Evolutionary conservation across 148 eudicot genomes (phyloP), one percentile per base, ranked within the genome.

Genomic region (Spergularia bocconei): DNA sequence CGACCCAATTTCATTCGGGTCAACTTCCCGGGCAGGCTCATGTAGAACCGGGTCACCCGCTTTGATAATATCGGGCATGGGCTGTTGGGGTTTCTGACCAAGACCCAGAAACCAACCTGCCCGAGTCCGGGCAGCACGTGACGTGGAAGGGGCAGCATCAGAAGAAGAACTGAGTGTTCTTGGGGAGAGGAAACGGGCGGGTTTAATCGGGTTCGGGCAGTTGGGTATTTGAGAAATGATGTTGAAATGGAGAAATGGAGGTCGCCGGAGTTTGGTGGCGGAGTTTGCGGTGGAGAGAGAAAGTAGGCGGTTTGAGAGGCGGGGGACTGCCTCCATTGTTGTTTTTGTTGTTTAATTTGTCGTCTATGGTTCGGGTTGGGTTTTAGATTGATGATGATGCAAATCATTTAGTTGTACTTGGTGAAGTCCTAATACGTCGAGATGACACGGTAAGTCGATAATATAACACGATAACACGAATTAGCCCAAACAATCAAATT

Each of bases 41-140:
- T 95, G 98, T 7, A 95, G 89, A 67, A 95, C 97, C 80, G 98
- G 98, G 90, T 95, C 98, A 47, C 98, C 98, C 53, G 98, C 98
- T 85, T 95, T 88, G 23, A 90, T 90, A 52, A 89, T 82, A 5
- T 90, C 96, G 58, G 96, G 92, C 44, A 84, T 52, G 11, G 21
- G 70, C 63, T 78, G 73, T 58, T 80, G 72, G 82, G 86, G 87
- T 77, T 85, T 90, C 25, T 90, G 80, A 2, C 88, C 84, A 66
- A 88, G 71, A 70, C 92, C 96, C 76, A 83, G 72, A 3, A 94
- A 77, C 97, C 97, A 94, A 16, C 97, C 92, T 11, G 93, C 92
- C 53, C 85, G 83, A 61, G 87, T 59, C 53, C 85, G 83, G 64
- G 87, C 60, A 9, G 65, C 51, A 2, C 72, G 25, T 10, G 15